Percentiles rank a stretch among this genome's conserved stretches.
These are phyloP conservation scores for Apiotrichum gamsii DNA, from an alignment of 1,284 basidiomycete species.

Conservation along the genomic window DNA sequence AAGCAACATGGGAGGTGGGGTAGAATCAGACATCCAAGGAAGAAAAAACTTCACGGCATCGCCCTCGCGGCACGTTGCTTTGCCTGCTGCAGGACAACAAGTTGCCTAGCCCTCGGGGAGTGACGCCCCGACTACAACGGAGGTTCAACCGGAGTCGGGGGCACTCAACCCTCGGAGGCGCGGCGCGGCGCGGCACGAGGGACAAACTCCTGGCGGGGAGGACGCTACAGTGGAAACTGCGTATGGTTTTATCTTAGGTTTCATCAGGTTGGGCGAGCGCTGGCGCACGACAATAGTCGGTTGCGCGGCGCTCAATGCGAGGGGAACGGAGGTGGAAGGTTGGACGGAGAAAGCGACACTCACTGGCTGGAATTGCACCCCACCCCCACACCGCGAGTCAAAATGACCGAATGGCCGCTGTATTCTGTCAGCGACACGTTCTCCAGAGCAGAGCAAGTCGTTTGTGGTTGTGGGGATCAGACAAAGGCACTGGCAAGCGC, in stretches of 20 bases:
- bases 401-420: too few species aligned
- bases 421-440: too few species aligned
- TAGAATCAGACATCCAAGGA: constrained; percentile 50
- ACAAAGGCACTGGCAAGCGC: constrained; percentile 51
- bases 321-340: background rate
- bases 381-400: too few species aligned
- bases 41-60: constrained; percentile 48
- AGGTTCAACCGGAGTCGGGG: constrained; percentile 41
- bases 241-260: constrained; percentile 47
- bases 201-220: constrained; percentile 46
- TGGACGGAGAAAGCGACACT: constrained; percentile 4
- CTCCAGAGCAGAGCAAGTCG: too few species aligned
- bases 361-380: too few species aligned
- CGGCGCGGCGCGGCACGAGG: constrained; percentile 25
- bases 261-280: constrained; percentile 39
- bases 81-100: constrained; percentile 29
- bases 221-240: constrained; percentile 51
- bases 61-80: constrained; percentile 19
- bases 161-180: constrained; percentile 19
- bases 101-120: constrained; percentile 35
- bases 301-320: too few species aligned
- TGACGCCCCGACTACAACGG: constrained; percentile 30
- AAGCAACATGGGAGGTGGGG: constrained; percentile 1
- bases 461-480: constrained; percentile 39
- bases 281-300: too few species aligned